These are phyloP conservation scores for Pleurotus platypus DNA, from an alignment of 768 basidiomycete genomes.

Conservation along the genomic window DNA sequence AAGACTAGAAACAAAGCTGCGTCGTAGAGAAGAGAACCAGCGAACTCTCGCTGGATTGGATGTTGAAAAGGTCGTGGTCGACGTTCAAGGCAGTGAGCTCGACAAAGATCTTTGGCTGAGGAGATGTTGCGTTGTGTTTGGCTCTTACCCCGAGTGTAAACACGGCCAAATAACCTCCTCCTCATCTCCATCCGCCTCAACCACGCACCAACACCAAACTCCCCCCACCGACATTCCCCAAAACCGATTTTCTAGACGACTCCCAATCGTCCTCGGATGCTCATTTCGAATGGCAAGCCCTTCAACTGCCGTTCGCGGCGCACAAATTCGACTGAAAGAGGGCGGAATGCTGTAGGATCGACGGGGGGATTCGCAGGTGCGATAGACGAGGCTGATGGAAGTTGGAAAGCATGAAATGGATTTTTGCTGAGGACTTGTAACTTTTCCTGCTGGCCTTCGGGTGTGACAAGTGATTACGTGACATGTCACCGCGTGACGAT, in stretches of 20 bases:
- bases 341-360: neutral
- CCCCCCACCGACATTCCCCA: neutral
- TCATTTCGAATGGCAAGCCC: neutral
- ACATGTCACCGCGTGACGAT: neutral
- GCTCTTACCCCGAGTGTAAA: neutral
- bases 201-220: slow-evolving; percentile 1
- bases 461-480: neutral
- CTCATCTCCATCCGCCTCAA: slow-evolving; percentile 5
- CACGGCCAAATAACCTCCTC: slow-evolving; percentile 2
- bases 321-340: neutral
- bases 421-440: neutral
- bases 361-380: neutral
- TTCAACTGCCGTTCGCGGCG: neutral
- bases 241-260: neutral
- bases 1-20: neutral
- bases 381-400: neutral
- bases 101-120: slow-evolving; percentile 3
- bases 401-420: slow-evolving; percentile 5
- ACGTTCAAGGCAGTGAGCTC: slow-evolving; percentile 3
- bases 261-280: neutral
- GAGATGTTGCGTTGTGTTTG: neutral
- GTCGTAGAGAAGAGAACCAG: neutral
- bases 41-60: neutral
- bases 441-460: neutral
- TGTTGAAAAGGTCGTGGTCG: neutral